A percentile compares a stretch with the other conserved stretches of the same genome.
Evolutionary conservation across 805 yeast genomes (phyloP).

Genomic region (Novakomyces olei): DNA sequence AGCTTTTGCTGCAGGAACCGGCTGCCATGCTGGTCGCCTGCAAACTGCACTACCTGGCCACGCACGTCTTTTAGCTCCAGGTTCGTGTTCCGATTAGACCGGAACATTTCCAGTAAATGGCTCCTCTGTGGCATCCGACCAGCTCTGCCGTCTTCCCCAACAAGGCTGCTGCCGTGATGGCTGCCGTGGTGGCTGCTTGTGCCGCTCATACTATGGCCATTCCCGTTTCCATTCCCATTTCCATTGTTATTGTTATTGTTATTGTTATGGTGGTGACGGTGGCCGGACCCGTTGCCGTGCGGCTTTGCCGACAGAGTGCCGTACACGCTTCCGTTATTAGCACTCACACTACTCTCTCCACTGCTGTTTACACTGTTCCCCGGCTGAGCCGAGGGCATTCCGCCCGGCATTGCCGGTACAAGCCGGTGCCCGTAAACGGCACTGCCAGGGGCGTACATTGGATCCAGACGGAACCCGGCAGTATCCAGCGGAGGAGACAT

Average conservation of each 20-base stretch:
- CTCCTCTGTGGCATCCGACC: too few species aligned
- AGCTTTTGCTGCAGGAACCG: conserved; percentile 84
- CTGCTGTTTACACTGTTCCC: too few species aligned
- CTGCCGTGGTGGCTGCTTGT: background rate
- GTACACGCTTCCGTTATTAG: background rate
- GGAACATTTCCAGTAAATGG: conserved; percentile 70
- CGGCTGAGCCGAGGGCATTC: too few species aligned
- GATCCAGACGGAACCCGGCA: background rate
- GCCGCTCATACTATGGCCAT: too few species aligned
- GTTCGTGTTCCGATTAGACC: conserved; percentile 40
- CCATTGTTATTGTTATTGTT: too few species aligned
- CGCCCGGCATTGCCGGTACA: background rate
- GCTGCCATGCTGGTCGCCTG: conserved; percentile 93
- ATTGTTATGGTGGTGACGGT: too few species aligned
- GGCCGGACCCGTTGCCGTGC: background rate
- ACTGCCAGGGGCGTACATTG: background rate
- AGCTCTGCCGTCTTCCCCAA: conserved; percentile 5
- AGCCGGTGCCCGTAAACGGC: background rate
- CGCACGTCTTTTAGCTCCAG: conserved; percentile 50
- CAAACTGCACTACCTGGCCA: conserved; percentile 76
- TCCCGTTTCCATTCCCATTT: too few species aligned
- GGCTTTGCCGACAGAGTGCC: background rate
- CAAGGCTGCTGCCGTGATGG: background rate
- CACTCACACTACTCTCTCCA: background rate
- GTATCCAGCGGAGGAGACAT: too few species aligned